Base-by-base conservation (phyloP, 2,329 filamentous ascomycete species). In the Diaporthe amygdali region DNA sequence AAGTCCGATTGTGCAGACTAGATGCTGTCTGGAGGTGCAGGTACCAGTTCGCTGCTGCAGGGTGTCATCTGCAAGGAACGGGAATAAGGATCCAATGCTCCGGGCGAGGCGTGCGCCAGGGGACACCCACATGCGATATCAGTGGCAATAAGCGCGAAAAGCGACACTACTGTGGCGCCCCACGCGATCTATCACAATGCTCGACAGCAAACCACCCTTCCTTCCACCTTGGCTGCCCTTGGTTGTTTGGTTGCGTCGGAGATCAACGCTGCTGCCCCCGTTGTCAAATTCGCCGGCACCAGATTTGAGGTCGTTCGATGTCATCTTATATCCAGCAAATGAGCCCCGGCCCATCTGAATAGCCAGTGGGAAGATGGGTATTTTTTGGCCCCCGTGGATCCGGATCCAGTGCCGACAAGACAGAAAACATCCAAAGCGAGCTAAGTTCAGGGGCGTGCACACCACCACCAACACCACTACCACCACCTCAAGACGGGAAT, bases 81-180 rank as follows among this genome's bases (percentile, higher is more conserved):
- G 44, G 59, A 64, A 64, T 64, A 64, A 64, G 30, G 59, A 64
- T 64, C 59, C 59, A 46, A 37, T 25, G 59, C 59, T 5, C 44
- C 59, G 59, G 59, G 59, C 59, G 59, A 64, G 59, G 56, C 56
- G 41, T 63, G 41, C 56, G 56, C 56, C 56, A 63, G 27, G 56
- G 27, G 41, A 41, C 25, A 5, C 14, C 56, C 41, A 41, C n/a
- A 63, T 34, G 56, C 56, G 59, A 63, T 30, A 34, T 46, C 59
- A 47, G 59, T 47, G 37, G 59, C 41, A 64, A 64, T 64, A 64
- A 49, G 59, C 59, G 59, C 59, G 44, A 37, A 49, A 49, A 49
- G 59, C 59, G 59, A 64, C 56, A 61, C 59, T 64, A 63, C 41
- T 15, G 27, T 44, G 12, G 32, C 22, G 59, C 59, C 59, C 59